Conservation (phyloP, 2,329 filamentous ascomycete species). For the Trichoderma sp. region DNA sequence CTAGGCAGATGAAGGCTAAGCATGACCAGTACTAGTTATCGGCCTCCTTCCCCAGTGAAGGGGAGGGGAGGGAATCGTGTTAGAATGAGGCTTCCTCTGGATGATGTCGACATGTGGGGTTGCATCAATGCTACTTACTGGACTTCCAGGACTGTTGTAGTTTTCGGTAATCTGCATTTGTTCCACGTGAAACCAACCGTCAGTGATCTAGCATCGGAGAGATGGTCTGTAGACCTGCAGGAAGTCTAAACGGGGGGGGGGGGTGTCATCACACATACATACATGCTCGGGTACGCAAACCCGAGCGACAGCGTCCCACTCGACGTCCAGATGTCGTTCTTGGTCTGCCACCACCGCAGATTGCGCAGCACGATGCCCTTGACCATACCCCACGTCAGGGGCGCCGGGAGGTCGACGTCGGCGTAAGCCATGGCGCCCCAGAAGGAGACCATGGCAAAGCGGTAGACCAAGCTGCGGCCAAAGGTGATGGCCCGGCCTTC, state of each 20-base stretch:
- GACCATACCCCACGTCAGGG: conserved; percentile 76
- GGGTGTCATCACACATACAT: conserved; percentile 47
- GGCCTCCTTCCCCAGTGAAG: neutral
- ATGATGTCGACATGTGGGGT: conserved; percentile 7
- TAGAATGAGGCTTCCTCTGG: conserved; percentile 5
- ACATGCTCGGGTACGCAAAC: conserved; percentile 79
- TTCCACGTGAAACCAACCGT: conserved; percentile 25
- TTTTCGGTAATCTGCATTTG: conserved; percentile 68
- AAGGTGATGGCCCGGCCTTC: conserved; percentile 74
- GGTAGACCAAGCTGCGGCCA: conserved; percentile 75
- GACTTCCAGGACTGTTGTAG: conserved; percentile 75
- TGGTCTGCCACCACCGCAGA: conserved; percentile 77
- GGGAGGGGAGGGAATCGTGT: neutral
- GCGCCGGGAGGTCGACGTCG: conserved; percentile 69
- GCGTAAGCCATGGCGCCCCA: conserved; percentile 79
- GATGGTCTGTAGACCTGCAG: conserved; percentile 22
- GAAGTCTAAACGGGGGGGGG: neutral
- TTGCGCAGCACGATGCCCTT: conserved; percentile 75
- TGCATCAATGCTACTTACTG: conserved; percentile 42
- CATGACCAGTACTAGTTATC: conserved; percentile 71
- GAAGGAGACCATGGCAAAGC: conserved; percentile 85
- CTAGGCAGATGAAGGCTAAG: conserved; percentile 73
- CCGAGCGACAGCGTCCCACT: conserved; percentile 75
- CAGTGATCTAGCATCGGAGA: conserved; percentile 21
- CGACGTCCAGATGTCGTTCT: conserved; percentile 71